Evolutionary conservation across 148 eudicot species (phyloP).

Genomic region (Drosera capensis): DNA sequence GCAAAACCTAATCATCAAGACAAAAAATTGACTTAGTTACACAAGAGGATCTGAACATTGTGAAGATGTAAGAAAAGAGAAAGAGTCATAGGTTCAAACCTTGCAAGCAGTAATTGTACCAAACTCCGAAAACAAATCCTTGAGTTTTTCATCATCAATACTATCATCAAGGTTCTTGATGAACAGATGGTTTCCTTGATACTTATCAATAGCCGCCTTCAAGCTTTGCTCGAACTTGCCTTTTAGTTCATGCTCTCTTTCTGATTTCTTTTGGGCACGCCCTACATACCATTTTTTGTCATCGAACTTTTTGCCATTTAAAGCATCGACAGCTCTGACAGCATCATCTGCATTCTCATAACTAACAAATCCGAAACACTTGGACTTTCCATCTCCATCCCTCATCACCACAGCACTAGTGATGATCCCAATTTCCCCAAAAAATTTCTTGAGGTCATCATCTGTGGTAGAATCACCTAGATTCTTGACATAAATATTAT

Average conservation of each 20-base stretch:
- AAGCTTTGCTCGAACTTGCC: constrained; percentile 48
- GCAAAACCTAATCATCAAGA: too few relatives aligned
- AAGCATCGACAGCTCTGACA: constrained; percentile 56
- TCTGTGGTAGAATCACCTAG: too few relatives aligned
- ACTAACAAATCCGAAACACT: constrained; percentile 55
- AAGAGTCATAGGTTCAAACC: too few relatives aligned
- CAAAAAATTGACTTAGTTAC: too few relatives aligned
- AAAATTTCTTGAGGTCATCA: constrained; percentile 28
- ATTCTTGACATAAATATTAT: constrained; percentile 50
- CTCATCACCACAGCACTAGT: constrained; percentile 64
- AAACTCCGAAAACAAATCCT: too few relatives aligned
- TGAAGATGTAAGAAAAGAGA: too few relatives aligned
- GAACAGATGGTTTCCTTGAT: too few relatives aligned
- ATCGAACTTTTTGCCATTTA: too few relatives aligned
- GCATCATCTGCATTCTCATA: constrained; percentile 60
- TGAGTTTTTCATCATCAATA: not conserved
- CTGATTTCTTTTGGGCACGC: constrained; percentile 53
- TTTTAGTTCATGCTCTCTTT: too few relatives aligned
- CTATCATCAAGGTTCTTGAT: not conserved
- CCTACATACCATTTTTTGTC: constrained; percentile 60
- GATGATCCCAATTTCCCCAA: constrained; percentile 41
- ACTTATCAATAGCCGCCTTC: constrained; percentile 50
- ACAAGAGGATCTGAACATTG: too few relatives aligned
- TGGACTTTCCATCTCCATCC: constrained; percentile 56
- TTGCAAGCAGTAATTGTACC: too few relatives aligned